Base-by-base conservation (phyloP, 148 eudicot species). In the Diospyros lotus region DNA sequence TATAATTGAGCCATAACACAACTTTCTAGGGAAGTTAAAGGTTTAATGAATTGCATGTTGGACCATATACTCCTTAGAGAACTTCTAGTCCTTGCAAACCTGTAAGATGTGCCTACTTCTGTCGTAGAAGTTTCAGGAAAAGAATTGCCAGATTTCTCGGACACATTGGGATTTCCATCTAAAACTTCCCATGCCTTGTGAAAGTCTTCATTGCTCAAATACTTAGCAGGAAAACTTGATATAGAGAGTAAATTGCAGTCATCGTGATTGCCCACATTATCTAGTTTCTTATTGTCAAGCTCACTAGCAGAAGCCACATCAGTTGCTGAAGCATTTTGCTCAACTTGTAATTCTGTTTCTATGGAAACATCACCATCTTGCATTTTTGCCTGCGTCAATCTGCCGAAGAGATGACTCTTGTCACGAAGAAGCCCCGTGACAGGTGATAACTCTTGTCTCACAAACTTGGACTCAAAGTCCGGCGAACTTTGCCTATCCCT, bases 1-100 rank as follows among this genome's bases (percentile, higher is more conserved):
- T 84, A 84, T 75, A 94, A 80, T 79, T 90, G 98, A 81, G 97
- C 96, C 87, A 89, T 82, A 60, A 92, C 76, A 72, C 98, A 92
- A 81, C 93, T 92, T 63, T 92, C 96, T 53, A 92, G 77, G n/a
- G 96, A 92, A 58, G 76, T 89, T 62, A 82, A 84, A 61, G 96
- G 97, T 80, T 80, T 95, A 42, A 89, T 51, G 50, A 64, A 70
- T 79, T 80, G 82, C 83, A 86, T 69, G 9, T 78, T 81, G 12
- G 52, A 64, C 68, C 73, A 58, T 72, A 88, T 85, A 79, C 87
- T 83, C 76, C 88, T 82, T 79, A 85, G 66, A 13, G 75, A 75
- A 60, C 86, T 89, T 66, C 73, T 86, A 39, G 74, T 82, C 71
- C 77, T 77, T 70, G 81, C 46, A 61, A 73, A 58, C 56, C 83